These are phyloP conservation scores for Cytospora paraplurivora DNA, from an alignment of 2,329 filamentous ascomycete genomes.

Conservation along the genomic window DNA sequence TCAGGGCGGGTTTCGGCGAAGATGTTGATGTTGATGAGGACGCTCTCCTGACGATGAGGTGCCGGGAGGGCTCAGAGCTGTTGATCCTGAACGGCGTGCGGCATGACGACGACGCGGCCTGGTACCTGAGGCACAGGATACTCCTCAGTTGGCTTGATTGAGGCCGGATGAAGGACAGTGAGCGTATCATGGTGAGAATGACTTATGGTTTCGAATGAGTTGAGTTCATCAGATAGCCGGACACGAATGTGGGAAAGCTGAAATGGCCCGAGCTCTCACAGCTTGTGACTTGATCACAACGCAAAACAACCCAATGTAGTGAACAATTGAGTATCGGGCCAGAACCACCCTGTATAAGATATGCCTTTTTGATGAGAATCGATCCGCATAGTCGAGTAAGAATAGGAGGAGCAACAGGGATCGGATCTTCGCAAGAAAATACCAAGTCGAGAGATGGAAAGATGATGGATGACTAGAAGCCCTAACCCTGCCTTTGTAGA, in stretches of 20 bases:
- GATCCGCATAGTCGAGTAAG: no score
- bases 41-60: conserved; percentile 17
- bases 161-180: conserved; percentile 6
- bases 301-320: neutral
- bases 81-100: neutral
- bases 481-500: no score
- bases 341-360: neutral
- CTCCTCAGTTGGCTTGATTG: neutral
- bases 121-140: neutral
- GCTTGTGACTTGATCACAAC: neutral
- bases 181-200: conserved; percentile 21
- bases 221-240: neutral
- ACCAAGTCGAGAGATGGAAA: no score
- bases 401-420: no score
- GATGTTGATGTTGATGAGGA: conserved; percentile 12
- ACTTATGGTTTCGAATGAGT: neutral
- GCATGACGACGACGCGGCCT: neutral
- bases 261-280: conserved; percentile 22
- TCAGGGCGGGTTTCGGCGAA: conserved; percentile 12
- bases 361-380: no score
- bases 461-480: no score
- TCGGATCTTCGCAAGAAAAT: no score
- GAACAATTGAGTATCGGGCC: neutral
- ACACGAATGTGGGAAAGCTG: conserved; percentile 4
- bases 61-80: conserved; percentile 4